Conservation (phyloP, 2,329 filamentous ascomycete genomes). For the Ophiostoma sp. region DNA sequence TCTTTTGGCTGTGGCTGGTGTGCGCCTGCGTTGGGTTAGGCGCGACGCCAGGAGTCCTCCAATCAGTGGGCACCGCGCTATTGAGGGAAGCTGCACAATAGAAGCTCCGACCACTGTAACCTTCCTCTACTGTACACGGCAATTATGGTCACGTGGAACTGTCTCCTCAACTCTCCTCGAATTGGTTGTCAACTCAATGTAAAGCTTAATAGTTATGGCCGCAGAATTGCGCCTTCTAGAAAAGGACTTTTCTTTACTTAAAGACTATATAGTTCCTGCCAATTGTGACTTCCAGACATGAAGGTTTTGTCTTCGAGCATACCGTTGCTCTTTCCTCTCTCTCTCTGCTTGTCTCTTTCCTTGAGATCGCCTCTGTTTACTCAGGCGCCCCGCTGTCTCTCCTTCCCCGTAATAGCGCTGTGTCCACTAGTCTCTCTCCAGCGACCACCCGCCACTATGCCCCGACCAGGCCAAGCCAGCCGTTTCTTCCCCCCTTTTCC, state of each 20-base stretch:
- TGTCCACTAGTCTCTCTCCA: conserved; percentile 3
- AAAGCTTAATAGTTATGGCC: not conserved
- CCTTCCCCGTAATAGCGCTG: conserved; percentile 2
- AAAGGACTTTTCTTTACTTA: not conserved
- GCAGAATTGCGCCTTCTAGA: not conserved
- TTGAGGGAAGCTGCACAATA: not conserved
- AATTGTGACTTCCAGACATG: not conserved
- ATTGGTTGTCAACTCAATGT: not conserved
- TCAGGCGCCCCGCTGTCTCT: not conserved
- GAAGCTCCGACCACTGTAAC: not conserved
- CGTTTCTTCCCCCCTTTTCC: conserved; percentile 5
- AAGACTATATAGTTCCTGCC: not conserved
- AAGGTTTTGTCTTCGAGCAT: not conserved
- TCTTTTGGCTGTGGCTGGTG: conserved; percentile 23
- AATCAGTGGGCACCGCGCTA: not conserved
- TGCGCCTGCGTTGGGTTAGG: conserved; percentile 14
- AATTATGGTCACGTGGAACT: not conserved
- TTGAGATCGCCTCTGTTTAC: not conserved
- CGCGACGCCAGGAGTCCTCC: not conserved
- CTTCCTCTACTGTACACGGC: not conserved
- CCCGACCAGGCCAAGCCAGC: conserved; percentile 13
- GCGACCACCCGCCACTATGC: conserved; percentile 5
- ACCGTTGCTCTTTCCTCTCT: not conserved
- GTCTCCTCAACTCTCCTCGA: not conserved
- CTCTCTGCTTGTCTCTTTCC: not conserved